phyloP scores from a whole-genome alignment of 1,284 basidiomycete species.

The Apiotrichum sp. region DNA sequence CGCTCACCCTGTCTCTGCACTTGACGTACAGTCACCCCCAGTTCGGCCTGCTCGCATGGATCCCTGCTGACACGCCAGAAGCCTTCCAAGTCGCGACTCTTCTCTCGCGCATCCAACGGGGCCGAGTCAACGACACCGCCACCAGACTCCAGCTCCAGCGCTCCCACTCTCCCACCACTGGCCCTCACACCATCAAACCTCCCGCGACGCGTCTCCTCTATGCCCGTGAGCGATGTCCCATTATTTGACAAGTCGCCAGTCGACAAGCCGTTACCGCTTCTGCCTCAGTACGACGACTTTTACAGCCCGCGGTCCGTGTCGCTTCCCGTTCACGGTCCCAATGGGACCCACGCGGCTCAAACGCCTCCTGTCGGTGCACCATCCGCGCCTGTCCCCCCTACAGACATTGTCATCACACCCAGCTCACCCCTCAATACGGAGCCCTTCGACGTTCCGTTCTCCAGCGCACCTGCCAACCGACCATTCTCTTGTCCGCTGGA shows the following conservation, averaged over 20 bases:
- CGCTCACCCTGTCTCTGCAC: not conserved
- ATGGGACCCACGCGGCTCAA: not conserved
- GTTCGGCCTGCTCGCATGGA: not conserved
- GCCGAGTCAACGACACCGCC: slow-evolving; percentile 7
- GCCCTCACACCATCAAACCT: slow-evolving; percentile 12
- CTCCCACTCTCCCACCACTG: not conserved
- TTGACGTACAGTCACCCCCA: not conserved
- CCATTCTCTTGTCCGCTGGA: slow-evolving; percentile 2
- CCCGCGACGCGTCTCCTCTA: slow-evolving; percentile 12
- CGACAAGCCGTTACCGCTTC: slow-evolving; percentile 10
- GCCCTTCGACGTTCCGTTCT: slow-evolving; percentile 3
- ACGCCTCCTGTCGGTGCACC: not conserved
- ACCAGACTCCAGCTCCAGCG: not conserved
- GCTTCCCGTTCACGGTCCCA: not conserved
- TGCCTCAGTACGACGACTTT: not conserved
- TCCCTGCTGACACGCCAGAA: slow-evolving; percentile 6
- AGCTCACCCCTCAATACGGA: slow-evolving; percentile 27
- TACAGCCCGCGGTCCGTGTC: not conserved
- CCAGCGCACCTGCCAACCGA: not conserved
- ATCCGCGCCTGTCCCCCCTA: slow-evolving; percentile 14
- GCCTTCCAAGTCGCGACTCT: slow-evolving; percentile 19
- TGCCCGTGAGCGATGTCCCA: not conserved
- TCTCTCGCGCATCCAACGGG: slow-evolving; percentile 25
- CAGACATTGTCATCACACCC: slow-evolving; percentile 38
- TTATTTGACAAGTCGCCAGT: slow-evolving; percentile 2